phyloP scores from a whole-genome alignment of 2,329 filamentous ascomycete genomes.

The Xylaria multiplex region DNA sequence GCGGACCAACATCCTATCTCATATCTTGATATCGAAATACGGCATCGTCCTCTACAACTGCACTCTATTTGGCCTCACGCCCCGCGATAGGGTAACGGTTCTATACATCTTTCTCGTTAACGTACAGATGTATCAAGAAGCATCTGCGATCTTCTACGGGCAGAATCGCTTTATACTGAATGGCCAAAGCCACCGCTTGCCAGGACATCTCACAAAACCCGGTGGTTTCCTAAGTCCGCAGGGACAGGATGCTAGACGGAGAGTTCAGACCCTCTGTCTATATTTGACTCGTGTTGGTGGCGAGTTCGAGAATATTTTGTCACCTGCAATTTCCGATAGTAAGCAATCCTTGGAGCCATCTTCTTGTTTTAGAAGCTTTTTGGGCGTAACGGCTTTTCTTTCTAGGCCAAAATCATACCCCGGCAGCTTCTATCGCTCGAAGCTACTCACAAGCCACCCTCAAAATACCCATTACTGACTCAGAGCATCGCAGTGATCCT shows the following conservation, averaged over 20 bases:
- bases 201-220: slow-evolving; percentile 42
- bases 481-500: slow-evolving; percentile 39
- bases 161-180: slow-evolving; percentile 47
- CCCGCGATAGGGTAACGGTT: slow-evolving; percentile 28
- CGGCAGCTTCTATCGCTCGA: not conserved
- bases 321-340: slow-evolving; percentile 46
- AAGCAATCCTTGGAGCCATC: not conserved
- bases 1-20: slow-evolving; percentile 41
- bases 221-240: slow-evolving; percentile 47
- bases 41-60: slow-evolving; percentile 41
- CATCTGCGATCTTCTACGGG: slow-evolving; percentile 47
- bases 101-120: slow-evolving; percentile 46
- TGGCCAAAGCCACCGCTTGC: slow-evolving; percentile 45
- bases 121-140: slow-evolving; percentile 49
- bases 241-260: slow-evolving; percentile 44
- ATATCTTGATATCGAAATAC: slow-evolving; percentile 43
- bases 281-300: slow-evolving; percentile 46
- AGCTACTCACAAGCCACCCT: not conserved
- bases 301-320: slow-evolving; percentile 46
- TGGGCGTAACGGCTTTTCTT: not conserved
- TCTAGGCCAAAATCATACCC: not conserved
- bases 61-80: slow-evolving; percentile 37
- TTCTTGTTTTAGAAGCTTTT: not conserved
- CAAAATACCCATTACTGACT: not conserved
- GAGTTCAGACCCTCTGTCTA: slow-evolving; percentile 44